A percentile compares a stretch with the other conserved stretches of the same genome.
Evolutionary conservation across 1,284 basidiomycete species (phyloP).

Genomic region (Ustilago vetiveriae): DNA sequence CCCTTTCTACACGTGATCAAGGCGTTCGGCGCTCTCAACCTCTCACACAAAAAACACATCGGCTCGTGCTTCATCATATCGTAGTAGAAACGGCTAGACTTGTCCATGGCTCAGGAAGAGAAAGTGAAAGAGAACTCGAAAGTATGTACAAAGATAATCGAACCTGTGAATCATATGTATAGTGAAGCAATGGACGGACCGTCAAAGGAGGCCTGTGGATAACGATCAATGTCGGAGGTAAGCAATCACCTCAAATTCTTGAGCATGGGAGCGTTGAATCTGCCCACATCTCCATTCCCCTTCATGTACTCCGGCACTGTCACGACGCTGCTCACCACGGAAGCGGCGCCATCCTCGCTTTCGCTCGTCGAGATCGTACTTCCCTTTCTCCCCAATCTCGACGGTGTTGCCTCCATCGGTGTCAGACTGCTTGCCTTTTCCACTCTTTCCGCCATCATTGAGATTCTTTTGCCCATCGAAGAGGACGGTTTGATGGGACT

Average conservation of each 20-base stretch:
- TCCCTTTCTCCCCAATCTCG: conserved; percentile 28
- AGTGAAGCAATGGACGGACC: too few species aligned
- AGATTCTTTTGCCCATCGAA: conserved; percentile 13
- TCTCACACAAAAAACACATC: too few species aligned
- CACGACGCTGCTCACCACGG: conserved; percentile 20
- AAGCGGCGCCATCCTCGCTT: conserved; percentile 17
- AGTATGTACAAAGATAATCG: too few species aligned
- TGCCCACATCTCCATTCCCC: conserved; percentile 4
- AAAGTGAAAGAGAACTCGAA: too few species aligned
- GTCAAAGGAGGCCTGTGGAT: neutral
- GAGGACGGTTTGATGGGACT: conserved; percentile 3
- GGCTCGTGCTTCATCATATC: too few species aligned
- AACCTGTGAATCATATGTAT: too few species aligned
- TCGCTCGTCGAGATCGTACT: conserved; percentile 25
- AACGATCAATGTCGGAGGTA: neutral
- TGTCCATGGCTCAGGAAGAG: too few species aligned
- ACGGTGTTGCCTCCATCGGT: conserved; percentile 1
- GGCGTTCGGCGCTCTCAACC: too few species aligned
- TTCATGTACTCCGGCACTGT: conserved; percentile 48
- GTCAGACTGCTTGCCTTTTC: conserved; percentile 12
- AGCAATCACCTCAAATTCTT: neutral
- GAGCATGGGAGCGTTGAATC: conserved; percentile 52
- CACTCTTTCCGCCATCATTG: conserved; percentile 10
- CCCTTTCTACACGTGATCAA: too few species aligned
- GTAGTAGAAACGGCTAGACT: too few species aligned